These are phyloP conservation scores for Telopea speciosissima DNA, from an alignment of 177 flowering plant species.

Conservation along the genomic window DNA sequence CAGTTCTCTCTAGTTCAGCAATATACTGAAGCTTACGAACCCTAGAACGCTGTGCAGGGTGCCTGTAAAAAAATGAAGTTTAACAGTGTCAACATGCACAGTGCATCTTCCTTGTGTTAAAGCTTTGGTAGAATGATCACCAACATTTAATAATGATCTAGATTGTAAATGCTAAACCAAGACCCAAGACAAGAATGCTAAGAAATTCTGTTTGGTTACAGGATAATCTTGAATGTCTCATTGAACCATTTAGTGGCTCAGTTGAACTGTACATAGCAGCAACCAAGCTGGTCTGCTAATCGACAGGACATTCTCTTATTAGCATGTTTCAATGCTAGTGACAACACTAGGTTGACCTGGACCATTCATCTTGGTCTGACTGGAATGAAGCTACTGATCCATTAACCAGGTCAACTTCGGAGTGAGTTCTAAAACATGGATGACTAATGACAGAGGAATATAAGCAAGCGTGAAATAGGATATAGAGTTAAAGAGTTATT, in stretches of 20 bases:
- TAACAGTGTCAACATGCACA: neutral
- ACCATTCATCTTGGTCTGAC: neutral
- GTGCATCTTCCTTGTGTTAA: neutral
- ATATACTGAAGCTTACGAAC: conserved; percentile 68
- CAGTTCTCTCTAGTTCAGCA: conserved; percentile 63
- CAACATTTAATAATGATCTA: neutral
- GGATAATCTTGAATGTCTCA: neutral
- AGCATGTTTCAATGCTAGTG: neutral
- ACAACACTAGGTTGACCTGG: neutral
- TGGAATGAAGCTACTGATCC: neutral
- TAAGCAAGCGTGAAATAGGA: neutral
- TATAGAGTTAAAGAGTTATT: neutral
- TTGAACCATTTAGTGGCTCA: neutral
- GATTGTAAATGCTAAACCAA: neutral
- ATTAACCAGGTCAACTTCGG: too few species aligned
- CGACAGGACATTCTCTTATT: neutral
- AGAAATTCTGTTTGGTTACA: neutral
- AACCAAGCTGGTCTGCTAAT: neutral
- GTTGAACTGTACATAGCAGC: neutral
- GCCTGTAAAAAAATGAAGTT: conserved; percentile 26
- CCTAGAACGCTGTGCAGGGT: conserved; percentile 63
- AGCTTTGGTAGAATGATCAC: neutral
- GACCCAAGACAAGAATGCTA: neutral
- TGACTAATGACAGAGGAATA: neutral
- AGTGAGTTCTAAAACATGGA: too few species aligned